A percentile compares a stretch with the other conserved stretches of the same genome.
phyloP scores from a whole-genome alignment of 371 early-diverging fungal species.

The Mortierella polycephala region DNA sequence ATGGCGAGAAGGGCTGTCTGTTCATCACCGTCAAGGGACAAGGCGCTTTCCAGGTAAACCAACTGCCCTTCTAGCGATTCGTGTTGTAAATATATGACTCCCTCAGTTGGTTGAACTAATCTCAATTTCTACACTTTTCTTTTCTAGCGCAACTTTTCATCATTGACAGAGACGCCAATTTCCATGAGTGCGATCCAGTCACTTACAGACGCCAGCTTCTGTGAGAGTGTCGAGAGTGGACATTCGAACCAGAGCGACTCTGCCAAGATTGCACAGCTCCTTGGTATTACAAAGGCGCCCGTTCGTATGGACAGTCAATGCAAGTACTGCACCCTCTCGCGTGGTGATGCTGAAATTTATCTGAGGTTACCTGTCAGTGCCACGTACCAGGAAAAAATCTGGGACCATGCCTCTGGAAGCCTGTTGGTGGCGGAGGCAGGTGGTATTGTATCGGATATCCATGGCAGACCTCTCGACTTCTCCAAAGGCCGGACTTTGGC shows the following conservation, averaged over 20 bases:
- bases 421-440: slow-evolving; percentile 95
- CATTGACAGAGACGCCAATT: slow-evolving; percentile 69
- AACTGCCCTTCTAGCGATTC: not conserved
- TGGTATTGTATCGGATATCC: slow-evolving; percentile 87
- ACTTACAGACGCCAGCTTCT: slow-evolving; percentile 78
- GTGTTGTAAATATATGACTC: not conserved
- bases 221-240: slow-evolving; percentile 96
- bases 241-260: slow-evolving; percentile 89
- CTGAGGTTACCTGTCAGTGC: slow-evolving; percentile 84
- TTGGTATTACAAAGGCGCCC: slow-evolving; percentile 79
- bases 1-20: slow-evolving; percentile 79
- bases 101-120: not conserved
- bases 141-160: slow-evolving; percentile 71
- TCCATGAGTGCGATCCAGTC: slow-evolving; percentile 65
- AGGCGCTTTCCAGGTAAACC: slow-evolving; percentile 90
- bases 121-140: not conserved
- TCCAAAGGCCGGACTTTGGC: slow-evolving; percentile 85
- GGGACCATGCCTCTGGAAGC: slow-evolving; percentile 97
- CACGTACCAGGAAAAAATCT: slow-evolving; percentile 95
- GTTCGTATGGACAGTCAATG: slow-evolving; percentile 97
- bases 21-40: slow-evolving; percentile 85
- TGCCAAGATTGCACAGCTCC: slow-evolving; percentile 76
- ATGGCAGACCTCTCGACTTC: slow-evolving; percentile 90
- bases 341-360: slow-evolving; percentile 94
- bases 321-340: slow-evolving; percentile 88